Evolutionary conservation across 1,284 basidiomycete species (phyloP).

Genomic region (Tilletiaria anomala): DNA sequence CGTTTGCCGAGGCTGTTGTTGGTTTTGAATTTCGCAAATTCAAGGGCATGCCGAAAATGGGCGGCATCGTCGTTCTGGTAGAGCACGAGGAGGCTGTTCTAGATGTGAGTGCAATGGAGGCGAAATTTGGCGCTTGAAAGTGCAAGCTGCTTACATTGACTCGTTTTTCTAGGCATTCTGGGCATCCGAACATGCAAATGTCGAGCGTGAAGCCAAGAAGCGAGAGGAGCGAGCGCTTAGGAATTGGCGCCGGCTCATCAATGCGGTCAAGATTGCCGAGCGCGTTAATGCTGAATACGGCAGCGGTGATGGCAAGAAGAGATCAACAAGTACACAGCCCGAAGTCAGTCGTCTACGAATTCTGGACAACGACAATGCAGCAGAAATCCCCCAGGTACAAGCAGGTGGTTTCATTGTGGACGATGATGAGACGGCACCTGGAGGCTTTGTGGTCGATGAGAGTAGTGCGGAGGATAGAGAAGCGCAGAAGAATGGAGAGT

Average conservation of each 20-base stretch:
- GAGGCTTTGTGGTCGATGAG: no score
- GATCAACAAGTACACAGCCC: no score
- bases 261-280: conserved; percentile 69
- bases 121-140: not conserved
- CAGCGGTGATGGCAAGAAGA: no score
- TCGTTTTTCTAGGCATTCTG: conserved; percentile 54
- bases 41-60: conserved; percentile 65
- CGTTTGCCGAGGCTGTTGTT: conserved; percentile 84
- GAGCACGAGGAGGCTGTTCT: conserved; percentile 64
- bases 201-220: conserved; percentile 61
- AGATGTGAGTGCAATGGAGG: conserved; percentile 48
- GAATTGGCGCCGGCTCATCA: conserved; percentile 72
- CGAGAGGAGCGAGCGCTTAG: conserved; percentile 67
- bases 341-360: no score
- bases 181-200: conserved; percentile 61
- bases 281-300: conserved; percentile 66
- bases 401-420: no score
- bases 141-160: not conserved
- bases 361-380: no score
- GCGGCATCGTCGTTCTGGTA: conserved; percentile 70
- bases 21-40: conserved; percentile 87
- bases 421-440: no score
- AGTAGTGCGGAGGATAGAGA: no score
- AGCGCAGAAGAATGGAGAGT: no score
- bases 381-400: no score